phyloP scores from a whole-genome alignment of 441 rosid species.

The Theobroma grandiflorum region DNA sequence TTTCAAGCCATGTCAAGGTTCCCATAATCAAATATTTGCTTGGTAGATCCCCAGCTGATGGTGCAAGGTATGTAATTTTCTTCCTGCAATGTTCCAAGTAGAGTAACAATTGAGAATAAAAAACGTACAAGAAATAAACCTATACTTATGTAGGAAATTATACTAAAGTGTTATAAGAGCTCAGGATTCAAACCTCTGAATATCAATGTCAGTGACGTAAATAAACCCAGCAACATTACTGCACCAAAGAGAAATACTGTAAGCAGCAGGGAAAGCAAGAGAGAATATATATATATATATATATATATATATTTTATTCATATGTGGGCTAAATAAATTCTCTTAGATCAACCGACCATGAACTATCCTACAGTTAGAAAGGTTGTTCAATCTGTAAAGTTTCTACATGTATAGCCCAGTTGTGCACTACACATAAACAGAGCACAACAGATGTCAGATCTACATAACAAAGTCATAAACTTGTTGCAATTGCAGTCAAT shows the following conservation, averaged over 20 bases:
- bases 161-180: not conserved
- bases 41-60: slow-evolving; percentile 74
- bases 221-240: slow-evolving; percentile 85
- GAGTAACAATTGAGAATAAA: not conserved
- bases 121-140: not conserved
- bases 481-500: not conserved
- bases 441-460: not conserved
- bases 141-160: not conserved
- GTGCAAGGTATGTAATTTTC: slow-evolving; percentile 72
- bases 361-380: not conserved
- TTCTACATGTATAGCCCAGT: not conserved
- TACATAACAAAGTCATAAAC: not conserved
- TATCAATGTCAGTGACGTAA: slow-evolving; percentile 65
- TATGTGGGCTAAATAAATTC: too few species aligned
- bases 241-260: slow-evolving; percentile 33
- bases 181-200: slow-evolving; percentile 42
- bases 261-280: not conserved
- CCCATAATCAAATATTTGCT: slow-evolving; percentile 76
- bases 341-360: not conserved
- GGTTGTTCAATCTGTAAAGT: not conserved
- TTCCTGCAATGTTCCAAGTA: slow-evolving; percentile 50
- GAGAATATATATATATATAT: not conserved
- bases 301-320: not conserved
- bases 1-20: slow-evolving; percentile 86
- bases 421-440: not conserved